Conservation (phyloP, 495 filamentous ascomycete species). For the Rhypophila decipiens region DNA sequence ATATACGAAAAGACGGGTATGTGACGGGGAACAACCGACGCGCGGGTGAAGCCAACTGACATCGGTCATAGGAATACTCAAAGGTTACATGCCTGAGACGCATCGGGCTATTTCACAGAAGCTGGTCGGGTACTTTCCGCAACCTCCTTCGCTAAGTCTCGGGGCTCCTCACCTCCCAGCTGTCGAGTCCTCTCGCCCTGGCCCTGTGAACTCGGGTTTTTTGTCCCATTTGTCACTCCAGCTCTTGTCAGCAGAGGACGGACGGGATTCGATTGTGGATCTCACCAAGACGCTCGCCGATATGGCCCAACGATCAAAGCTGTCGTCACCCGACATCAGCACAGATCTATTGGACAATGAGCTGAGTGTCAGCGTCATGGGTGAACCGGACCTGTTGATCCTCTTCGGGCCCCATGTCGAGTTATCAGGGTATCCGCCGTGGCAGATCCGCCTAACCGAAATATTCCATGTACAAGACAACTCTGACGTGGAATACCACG, state of each 20-base stretch:
- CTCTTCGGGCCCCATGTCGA: slow-evolving; percentile 76
- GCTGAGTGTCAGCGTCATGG: slow-evolving; percentile 60
- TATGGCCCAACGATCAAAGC: slow-evolving; percentile 86
- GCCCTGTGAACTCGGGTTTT: slow-evolving; percentile 13
- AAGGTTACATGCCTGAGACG: slow-evolving; percentile 71
- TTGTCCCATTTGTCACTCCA: slow-evolving; percentile 61
- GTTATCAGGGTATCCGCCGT: slow-evolving; percentile 89
- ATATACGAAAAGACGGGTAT: slow-evolving; percentile 88
- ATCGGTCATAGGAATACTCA: slow-evolving; percentile 63
- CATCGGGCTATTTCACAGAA: slow-evolving; percentile 67
- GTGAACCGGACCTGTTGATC: slow-evolving; percentile 83
- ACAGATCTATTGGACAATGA: slow-evolving; percentile 86
- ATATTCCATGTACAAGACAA: slow-evolving; percentile 75
- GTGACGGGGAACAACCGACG: slow-evolving; percentile 6
- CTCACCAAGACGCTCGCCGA: slow-evolving; percentile 90
- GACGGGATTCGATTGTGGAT: slow-evolving; percentile 87
- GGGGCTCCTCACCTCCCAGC: slow-evolving; percentile 68
- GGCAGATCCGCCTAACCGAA: slow-evolving; percentile 91
- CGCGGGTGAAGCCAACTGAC: background rate
- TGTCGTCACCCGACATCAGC: slow-evolving; percentile 71
- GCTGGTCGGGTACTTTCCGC: slow-evolving; percentile 72
- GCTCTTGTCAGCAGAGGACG: slow-evolving; percentile 83
- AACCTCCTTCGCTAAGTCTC: slow-evolving; percentile 59
- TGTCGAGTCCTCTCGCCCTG: slow-evolving; percentile 28
- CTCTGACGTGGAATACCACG: slow-evolving; percentile 81